phyloP scores from a whole-genome alignment of 2,329 filamentous ascomycete genomes.

The Claviceps arundinis region DNA sequence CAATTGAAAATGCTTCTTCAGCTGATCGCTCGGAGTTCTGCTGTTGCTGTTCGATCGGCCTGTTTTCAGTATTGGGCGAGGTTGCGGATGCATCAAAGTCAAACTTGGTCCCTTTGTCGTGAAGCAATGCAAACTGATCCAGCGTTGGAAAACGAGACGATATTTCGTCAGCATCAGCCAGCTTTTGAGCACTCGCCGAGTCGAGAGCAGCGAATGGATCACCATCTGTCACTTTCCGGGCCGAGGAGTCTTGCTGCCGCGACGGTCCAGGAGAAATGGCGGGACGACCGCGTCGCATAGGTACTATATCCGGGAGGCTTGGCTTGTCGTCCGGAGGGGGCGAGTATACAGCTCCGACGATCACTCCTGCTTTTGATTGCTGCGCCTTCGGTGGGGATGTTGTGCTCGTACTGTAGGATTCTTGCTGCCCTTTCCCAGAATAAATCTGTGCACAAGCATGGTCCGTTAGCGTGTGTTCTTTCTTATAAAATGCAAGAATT shows the following conservation, averaged over 20 bases:
- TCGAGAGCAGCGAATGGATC: constrained; percentile 92
- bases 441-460: constrained; percentile 47
- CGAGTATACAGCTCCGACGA: constrained; percentile 69
- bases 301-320: constrained; percentile 74
- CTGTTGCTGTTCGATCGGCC: too few relatives aligned
- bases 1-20: constrained; percentile 62
- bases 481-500: neutral
- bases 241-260: constrained; percentile 40
- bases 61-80: constrained; percentile 30
- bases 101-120: constrained; percentile 73
- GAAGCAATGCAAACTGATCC: constrained; percentile 82
- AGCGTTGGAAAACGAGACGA: constrained; percentile 78
- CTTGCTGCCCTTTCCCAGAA: constrained; percentile 47
- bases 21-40: constrained; percentile 59
- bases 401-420: constrained; percentile 31
- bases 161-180: constrained; percentile 56
- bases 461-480: constrained; percentile 3
- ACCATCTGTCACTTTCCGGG: constrained; percentile 52
- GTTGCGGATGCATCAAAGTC: constrained; percentile 54
- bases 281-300: constrained; percentile 77
- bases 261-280: constrained; percentile 25
- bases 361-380: constrained; percentile 41
- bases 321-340: constrained; percentile 59
- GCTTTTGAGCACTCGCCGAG: constrained; percentile 33
- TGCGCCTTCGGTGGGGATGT: constrained; percentile 34